Evolutionary conservation across 495 filamentous ascomycete genomes (phyloP), one percentile per base, ranked within the genome.

Genomic region (Lasiosphaeria miniovina): DNA sequence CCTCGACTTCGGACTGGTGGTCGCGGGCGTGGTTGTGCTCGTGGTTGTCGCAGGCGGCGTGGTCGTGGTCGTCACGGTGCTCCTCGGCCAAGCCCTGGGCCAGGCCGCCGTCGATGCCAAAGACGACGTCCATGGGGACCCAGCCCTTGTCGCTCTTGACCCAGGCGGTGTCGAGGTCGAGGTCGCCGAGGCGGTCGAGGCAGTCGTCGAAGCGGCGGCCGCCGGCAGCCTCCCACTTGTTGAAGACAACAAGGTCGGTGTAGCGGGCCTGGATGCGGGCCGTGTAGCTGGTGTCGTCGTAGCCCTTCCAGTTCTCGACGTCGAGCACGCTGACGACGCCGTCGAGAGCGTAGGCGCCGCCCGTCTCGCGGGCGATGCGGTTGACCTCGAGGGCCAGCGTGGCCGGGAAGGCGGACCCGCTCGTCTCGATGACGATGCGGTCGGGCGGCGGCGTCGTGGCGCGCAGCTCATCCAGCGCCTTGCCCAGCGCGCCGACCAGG

Each of bases 281-380:
- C 52, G 91, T 94, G 49, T 89, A 93, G 34, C 82, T 86, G 11
- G 91, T 96, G 75, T 96, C 93, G 63, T 90, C 91, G 68, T 98
- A 98, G 1, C 94, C 94, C 62, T 84, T 79, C 93, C 93, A 98
- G 72, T 98, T 98, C 82, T 98, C 94, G 5, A 94, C 91, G 72
- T 98, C 94, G 53, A 98, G 88, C 3, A 97, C 94, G 49, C 84
- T 89, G 17, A 98, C 84, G 43, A 98, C 91, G 3, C 94, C 94
- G 69, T 98, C 94, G 1, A 98, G 82, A 6, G 84, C 78, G 65
- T 90, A 97, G 9, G 70, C 68, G 0, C 84, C 84, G 0, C 75
- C 77, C 48, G 85, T 85, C 56, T 86, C 84, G 43, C 80, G 70
- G 10, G 82, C 81, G 0, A 97, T 74, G 7, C 95, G 84, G 62